Evolutionary conservation across 1,284 basidiomycete genomes (phyloP).

Genomic region (Pseudozyma pruni): DNA sequence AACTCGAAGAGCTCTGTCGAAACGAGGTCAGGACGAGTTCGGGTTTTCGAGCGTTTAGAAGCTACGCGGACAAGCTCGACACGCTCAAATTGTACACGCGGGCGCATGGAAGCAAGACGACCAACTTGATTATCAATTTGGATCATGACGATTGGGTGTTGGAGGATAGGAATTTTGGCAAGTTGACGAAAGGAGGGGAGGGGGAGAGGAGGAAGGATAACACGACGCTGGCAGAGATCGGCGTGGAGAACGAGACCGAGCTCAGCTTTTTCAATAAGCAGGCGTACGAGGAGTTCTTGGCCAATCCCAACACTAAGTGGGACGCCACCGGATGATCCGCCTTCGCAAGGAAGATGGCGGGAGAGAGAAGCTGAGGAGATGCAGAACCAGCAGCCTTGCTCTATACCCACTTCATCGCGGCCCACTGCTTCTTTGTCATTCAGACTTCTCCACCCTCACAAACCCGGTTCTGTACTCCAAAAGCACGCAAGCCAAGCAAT

Average conservation of each 20-base stretch:
- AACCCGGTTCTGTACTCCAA: too few species aligned
- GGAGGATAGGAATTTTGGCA: conserved; percentile 14
- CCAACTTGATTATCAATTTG: conserved; percentile 67
- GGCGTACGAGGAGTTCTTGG: conserved; percentile 60
- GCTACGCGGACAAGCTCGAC: conserved; percentile 70
- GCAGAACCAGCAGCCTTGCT: too few species aligned
- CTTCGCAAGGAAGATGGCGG: neutral
- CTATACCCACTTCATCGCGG: conserved; percentile 1
- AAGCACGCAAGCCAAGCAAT: too few species aligned
- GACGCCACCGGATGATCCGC: conserved; percentile 29
- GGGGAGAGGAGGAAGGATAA: conserved; percentile 18
- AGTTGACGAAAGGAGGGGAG: neutral
- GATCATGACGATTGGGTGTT: conserved; percentile 66
- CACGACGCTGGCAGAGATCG: conserved; percentile 50
- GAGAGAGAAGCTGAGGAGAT: too few species aligned
- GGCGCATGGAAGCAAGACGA: conserved; percentile 87
- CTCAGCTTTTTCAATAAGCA: conserved; percentile 61
- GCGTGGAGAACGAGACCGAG: conserved; percentile 65
- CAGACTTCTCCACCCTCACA: too few species aligned
- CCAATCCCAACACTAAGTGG: conserved; percentile 62
- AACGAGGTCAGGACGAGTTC: conserved; percentile 66
- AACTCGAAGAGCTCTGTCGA: conserved; percentile 79
- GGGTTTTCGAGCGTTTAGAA: conserved; percentile 57
- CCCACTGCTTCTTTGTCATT: too few species aligned
- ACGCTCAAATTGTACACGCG: conserved; percentile 93